Evolutionary conservation across 306 rosid species (phyloP), one percentile per base, ranked within the genome.

Genomic region (Benincasa hispida): DNA sequence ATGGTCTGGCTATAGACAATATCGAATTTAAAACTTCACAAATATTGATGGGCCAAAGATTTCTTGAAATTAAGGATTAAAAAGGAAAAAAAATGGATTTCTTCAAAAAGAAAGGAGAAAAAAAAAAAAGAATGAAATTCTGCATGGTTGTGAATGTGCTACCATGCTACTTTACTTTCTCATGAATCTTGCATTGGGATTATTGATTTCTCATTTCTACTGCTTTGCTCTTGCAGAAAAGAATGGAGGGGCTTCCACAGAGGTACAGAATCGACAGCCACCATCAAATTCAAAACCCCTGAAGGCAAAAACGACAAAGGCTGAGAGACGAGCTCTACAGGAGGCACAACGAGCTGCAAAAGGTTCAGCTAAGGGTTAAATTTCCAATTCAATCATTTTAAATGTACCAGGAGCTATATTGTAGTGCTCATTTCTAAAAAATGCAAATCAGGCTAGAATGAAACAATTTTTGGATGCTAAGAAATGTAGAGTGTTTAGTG

Each of bases 321-420:
- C 91, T 19, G 96, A 93, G 82, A 91, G 96, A 67, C 93, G 93
- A 27, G 92, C 97, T 32, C 56, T 89, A 81, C 98, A 93, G 80
- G 97, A 93, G 80, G 96, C 93, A 70, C 97, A 93, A 60, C 89
- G 97, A 69, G 96, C 96, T 80, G 92, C 89, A 37, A 92, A 92
- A 86, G 91, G 87, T 74, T 81, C 85, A 22, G 79, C 87, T 27
- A 93, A 88, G 86, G 98, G 97, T 92, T 80, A 65, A 37, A 68
- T 22, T 68, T 67, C 12, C 55, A 42, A 13, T 68, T 41, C 54
- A 68, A 68, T 24, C 34, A 42, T 45, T 68, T 67, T 47, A 41
- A 67, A 41, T 67, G 34, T 41, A 13, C n/a, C 74, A 11, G 45
- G 72, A 65, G 50, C 28, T 37, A 35, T 41, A 42, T 67, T 67